Conservation (phyloP, 2,329 filamentous ascomycete genomes). For the Fusarium pseudoanthophilum region DNA sequence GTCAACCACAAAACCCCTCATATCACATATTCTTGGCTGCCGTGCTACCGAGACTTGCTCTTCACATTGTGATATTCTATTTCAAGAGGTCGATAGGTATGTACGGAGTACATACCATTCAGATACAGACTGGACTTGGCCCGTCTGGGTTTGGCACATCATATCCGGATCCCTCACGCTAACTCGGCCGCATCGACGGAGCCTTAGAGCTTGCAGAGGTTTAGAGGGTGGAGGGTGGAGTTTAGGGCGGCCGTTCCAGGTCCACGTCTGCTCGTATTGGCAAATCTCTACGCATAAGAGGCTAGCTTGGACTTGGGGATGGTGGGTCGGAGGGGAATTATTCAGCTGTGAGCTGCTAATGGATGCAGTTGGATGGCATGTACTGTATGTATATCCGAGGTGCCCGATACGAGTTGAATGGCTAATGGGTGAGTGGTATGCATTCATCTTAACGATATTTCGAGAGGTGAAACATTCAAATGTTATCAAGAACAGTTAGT, state of each 20-base stretch:
- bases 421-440: not conserved
- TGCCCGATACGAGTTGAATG: not conserved
- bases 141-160: constrained; percentile 17
- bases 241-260: constrained; percentile 22
- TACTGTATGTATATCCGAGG: not conserved
- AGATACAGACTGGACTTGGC: constrained; percentile 25
- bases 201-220: not conserved
- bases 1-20: not conserved
- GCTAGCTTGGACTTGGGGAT: not conserved
- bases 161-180: not conserved
- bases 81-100: not conserved
- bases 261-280: constrained; percentile 35
- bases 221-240: too few species aligned
- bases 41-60: constrained; percentile 2
- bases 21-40: not conserved
- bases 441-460: not conserved
- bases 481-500: not conserved
- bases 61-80: constrained; percentile 1
- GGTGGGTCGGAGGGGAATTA: constrained; percentile 10
- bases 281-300: constrained; percentile 16
- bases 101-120: not conserved
- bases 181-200: constrained; percentile 16
- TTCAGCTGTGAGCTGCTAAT: not conserved
- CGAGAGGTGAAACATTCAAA: constrained; percentile 3
- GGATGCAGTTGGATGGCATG: not conserved